Conservation (phyloP, 352 stramenopile species). For the Blastocystis sp. region DNA sequence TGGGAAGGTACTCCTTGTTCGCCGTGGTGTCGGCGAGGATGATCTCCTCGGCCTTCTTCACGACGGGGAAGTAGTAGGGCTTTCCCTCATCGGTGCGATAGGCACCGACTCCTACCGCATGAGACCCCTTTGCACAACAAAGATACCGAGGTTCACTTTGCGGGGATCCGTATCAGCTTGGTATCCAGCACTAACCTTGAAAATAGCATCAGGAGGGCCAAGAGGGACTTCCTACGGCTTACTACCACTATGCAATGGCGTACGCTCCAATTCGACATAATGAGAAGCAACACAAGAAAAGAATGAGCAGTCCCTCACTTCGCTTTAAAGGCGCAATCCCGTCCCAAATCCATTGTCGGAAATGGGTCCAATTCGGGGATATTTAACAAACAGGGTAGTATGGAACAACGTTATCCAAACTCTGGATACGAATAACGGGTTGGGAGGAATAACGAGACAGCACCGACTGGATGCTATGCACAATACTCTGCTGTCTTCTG, state of each 20-base stretch:
- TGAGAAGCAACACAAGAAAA: slow-evolving; percentile 10
- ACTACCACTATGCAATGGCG: neutral
- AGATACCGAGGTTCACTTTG: slow-evolving; percentile 79
- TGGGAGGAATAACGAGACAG: neutral
- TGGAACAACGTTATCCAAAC: slow-evolving; percentile 40
- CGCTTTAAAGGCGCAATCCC: slow-evolving; percentile 5
- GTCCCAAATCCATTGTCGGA: neutral
- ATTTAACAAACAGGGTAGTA: slow-evolving; percentile 1
- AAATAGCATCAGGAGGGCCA: slow-evolving; percentile 81
- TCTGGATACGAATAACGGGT: slow-evolving; percentile 9
- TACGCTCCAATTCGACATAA: slow-evolving; percentile 67
- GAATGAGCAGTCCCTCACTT: neutral
- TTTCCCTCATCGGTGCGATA: slow-evolving; percentile 84
- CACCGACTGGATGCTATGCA: neutral
- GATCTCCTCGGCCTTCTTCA: slow-evolving; percentile 80
- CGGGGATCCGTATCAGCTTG: slow-evolving; percentile 80
- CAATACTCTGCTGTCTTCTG: neutral
- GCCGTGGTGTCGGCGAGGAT: slow-evolving; percentile 76
- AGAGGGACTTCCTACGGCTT: slow-evolving; percentile 76
- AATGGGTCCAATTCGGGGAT: neutral
- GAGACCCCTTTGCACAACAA: neutral
- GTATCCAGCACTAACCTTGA: slow-evolving; percentile 76
- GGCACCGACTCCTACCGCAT: slow-evolving; percentile 74
- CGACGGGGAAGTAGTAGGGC: slow-evolving; percentile 82
- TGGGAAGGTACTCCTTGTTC: slow-evolving; percentile 71